These are phyloP conservation scores for Monilinia aucupariae DNA, from an alignment of 2,329 filamentous ascomycete species.

Conservation along the genomic window DNA sequence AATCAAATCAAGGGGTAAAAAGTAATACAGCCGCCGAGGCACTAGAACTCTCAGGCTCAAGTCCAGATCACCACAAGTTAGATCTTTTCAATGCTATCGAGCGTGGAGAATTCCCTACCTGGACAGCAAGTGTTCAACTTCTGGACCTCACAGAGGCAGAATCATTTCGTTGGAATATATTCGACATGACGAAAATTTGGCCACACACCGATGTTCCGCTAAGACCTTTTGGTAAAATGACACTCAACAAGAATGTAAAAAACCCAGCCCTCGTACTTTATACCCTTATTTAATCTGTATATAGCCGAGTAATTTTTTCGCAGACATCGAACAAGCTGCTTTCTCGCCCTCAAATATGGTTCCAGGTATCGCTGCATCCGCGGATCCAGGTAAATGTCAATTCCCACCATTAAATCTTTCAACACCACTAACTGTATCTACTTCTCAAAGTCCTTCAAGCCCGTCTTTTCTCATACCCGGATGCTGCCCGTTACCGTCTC, in stretches of 20 bases:
- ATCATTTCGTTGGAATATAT: conserved; percentile 56
- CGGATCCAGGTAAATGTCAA: conserved; percentile 48
- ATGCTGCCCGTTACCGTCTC: conserved; percentile 49
- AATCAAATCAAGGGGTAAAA: conserved; percentile 57
- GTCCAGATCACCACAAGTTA: conserved; percentile 57
- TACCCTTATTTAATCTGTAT: background rate
- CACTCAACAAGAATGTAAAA: conserved; percentile 55
- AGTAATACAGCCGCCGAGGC: conserved; percentile 56
- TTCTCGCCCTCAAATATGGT: conserved; percentile 64
- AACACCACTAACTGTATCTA: conserved; percentile 10
- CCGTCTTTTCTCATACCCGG: conserved; percentile 50
- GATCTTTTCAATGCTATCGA: conserved; percentile 61
- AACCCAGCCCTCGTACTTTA: background rate
- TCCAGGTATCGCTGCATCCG: conserved; percentile 62
- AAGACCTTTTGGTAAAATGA: conserved; percentile 56
- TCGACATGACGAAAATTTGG: conserved; percentile 67
- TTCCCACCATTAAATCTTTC: conserved; percentile 26
- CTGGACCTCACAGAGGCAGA: conserved; percentile 59
- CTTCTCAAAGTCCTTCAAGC: conserved; percentile 40
- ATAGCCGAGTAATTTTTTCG: conserved; percentile 52
- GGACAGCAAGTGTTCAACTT: conserved; percentile 59
- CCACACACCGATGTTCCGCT: conserved; percentile 58
- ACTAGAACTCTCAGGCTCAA: conserved; percentile 46
- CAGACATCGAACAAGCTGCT: conserved; percentile 65
- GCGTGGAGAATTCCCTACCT: conserved; percentile 54